Conservation (phyloP, 495 filamentous ascomycete genomes). For the Penicillium dipodomyicola region DNA sequence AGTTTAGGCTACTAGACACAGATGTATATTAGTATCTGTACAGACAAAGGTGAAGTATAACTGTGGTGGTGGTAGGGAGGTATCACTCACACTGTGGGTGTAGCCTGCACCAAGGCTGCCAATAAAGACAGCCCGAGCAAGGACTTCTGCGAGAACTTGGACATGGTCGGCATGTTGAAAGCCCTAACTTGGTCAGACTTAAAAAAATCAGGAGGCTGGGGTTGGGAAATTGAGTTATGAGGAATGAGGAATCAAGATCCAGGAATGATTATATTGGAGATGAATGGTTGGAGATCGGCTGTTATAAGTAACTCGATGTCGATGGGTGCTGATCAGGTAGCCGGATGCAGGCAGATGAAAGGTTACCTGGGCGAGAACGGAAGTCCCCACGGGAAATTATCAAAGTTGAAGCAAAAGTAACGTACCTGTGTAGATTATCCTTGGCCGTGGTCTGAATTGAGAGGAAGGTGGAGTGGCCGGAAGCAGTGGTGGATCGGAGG, state of each 20-base stretch:
- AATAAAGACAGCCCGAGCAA: constrained; percentile 38
- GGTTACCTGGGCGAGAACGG: constrained; percentile 16
- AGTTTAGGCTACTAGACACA: constrained; percentile 34
- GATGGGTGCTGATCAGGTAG: constrained; percentile 10
- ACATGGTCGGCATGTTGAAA: constrained; percentile 37
- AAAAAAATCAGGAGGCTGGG: constrained; percentile 27
- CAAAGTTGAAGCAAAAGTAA: constrained; percentile 4
- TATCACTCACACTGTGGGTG: constrained; percentile 36
- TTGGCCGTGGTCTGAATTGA: constrained; percentile 3
- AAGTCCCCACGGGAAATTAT: background rate
- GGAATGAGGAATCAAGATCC: constrained; percentile 21
- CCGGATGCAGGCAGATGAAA: constrained; percentile 20
- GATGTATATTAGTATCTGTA: constrained; percentile 9
- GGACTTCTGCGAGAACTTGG: constrained; percentile 30
- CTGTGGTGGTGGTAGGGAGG: background rate
- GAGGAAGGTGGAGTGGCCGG: constrained; percentile 16
- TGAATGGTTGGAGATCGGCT: constrained; percentile 35
- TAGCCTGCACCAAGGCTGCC: constrained; percentile 33
- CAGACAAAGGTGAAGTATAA: background rate
- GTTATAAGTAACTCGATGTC: constrained; percentile 38
- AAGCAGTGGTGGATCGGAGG: constrained; percentile 20
- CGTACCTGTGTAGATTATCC: constrained; percentile 22
- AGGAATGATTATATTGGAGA: constrained; percentile 22
- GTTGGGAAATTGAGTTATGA: constrained; percentile 26
- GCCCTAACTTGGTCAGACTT: constrained; percentile 14